Base-by-base conservation (phyloP, 768 basidiomycete species). In the Boletus reticuloceps region DNA sequence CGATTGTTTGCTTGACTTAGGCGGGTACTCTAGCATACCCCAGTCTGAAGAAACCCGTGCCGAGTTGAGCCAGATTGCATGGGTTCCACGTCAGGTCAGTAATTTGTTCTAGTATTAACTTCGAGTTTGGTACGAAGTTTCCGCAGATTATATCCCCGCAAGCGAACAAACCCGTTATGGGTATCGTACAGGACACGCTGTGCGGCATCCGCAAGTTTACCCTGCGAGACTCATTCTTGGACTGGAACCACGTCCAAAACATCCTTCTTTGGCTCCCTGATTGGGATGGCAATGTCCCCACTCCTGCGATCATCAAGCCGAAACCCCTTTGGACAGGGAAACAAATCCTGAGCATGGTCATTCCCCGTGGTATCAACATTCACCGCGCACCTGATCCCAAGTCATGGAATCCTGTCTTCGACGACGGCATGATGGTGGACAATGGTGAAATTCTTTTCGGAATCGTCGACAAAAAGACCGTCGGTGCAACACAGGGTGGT, bases 161-260 rank as follows among this genome's bases (percentile, higher is more conserved):
- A 80, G 96, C 96, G 48, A 99, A 98, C 77, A 98, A 98, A 74
- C 96, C 96, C 17, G 95, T 98, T 64, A 99, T 99, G 96, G 97
- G 94, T 56, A 98, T 99, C 64, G 96, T 99, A 31, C 97, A 99
- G 71, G 97, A 99, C 68, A 98, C 97, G 1, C 85, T 99, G 1
- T 97, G 94, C 67, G 97, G 97, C 66, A 87, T 98, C 51, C 88
- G 97, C 53, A 98, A 98, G 73, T 94, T 98, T 69, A 98, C 97
- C 0, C 77, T 98, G 7, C 92, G 95, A 25, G 97, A 98, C 68
- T 85, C 86, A 17, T 98, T 98, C 77, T 75, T 97, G 68, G 97
- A 98, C 61, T 97, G 94, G 94, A 86, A 85, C 53, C 85, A 88
- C 40, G 94, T 98, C 12, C 96, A 99, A 68, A 98, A 99, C 64